phyloP scores from a whole-genome alignment of 1,139 yeast genomes.

The Blastobotrys capitulatus region DNA sequence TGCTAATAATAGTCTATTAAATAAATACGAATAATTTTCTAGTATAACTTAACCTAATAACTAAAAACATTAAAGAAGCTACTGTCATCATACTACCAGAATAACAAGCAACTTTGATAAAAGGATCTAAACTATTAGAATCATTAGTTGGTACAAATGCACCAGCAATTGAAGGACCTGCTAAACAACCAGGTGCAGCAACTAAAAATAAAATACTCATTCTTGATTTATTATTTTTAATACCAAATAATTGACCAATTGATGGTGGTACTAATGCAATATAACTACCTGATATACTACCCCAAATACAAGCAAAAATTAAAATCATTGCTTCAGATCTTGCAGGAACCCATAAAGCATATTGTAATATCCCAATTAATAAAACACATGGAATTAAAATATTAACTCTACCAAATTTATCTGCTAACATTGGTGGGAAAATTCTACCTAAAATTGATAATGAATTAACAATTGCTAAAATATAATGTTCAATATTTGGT shows the following conservation, averaged over 20 bases:
- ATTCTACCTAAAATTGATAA: constrained; percentile 47
- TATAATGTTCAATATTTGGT: constrained; percentile 22
- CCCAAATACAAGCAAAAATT: constrained; percentile 42
- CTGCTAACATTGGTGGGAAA: constrained; percentile 43
- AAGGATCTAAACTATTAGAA: constrained; percentile 19
- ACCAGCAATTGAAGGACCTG: constrained; percentile 46
- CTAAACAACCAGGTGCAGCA: constrained; percentile 45
- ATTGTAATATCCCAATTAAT: constrained; percentile 24
- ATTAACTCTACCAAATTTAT: constrained; percentile 39
- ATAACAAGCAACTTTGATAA: constrained; percentile 19
- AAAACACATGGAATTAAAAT: constrained; percentile 33
- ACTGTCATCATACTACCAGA: constrained; percentile 23
- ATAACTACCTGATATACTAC: constrained; percentile 41
- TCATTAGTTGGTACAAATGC: constrained; percentile 33
- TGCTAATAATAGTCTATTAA: too few relatives aligned
- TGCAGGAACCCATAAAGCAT: constrained; percentile 29
- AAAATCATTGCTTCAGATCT: constrained; percentile 21
- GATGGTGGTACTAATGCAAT: constrained; percentile 38
- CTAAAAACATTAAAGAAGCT: constrained; percentile 16
- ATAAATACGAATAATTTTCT: constrained; percentile 22
- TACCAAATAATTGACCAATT: constrained; percentile 42
- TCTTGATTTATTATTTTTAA: constrained; percentile 41
- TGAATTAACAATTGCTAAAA: constrained; percentile 46
- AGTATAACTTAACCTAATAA: constrained; percentile 19
- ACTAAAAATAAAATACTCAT: constrained; percentile 54